Base-by-base conservation (phyloP, 768 basidiomycete genomes). In the Tremella fuciformis region DNA sequence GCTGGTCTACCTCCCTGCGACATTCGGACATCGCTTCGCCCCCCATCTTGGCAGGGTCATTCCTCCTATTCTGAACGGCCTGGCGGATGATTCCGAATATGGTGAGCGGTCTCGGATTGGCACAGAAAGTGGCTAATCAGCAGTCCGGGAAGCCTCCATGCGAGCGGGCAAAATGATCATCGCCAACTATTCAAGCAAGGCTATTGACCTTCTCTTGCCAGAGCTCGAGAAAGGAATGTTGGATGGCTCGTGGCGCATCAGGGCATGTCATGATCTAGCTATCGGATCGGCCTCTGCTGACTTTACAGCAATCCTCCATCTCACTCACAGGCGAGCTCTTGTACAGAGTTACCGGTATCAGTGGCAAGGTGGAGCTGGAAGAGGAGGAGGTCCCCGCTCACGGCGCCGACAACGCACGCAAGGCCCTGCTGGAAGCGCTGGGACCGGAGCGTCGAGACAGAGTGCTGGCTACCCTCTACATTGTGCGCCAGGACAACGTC, bases 81-180 rank as follows among this genome's bases (percentile, higher is more conserved):
- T 99, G 38, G 87, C 94, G 0, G 94, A 98, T 70, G 81, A 85
- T 7, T 93, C 96, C 66, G 96, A 97, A 79, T 91, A 88, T 70
- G 74, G 70, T 70, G 37, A 60, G 72, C 64, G 16, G 8, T 41
- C 15, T 26, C 54, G 1, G 15, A 8, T 25, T 21, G 22, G 22
- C 8, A 0, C 11, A 7, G 13, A 18, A 8, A 25, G 1, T 19
- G 18, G 38, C 26, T 55, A 42, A 64, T 24, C 13, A 21, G 6
- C 55, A 74, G 96, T 98, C 9, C 83, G 94, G 22, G 93, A 98
- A 63, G 93, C 94, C 11, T 92, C 94, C 3, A 97, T 98, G 93
- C 85, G 90, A 37, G 93, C 94, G n/a, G 93, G 94, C 57, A 83
- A 96, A 63, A 98, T 98, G 91, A 87, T 98, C 64, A 89, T 99